Evolutionary conservation across 176 grass and related monocot species (phyloP).

Genomic region (Echinochloa phyllopogon): DNA sequence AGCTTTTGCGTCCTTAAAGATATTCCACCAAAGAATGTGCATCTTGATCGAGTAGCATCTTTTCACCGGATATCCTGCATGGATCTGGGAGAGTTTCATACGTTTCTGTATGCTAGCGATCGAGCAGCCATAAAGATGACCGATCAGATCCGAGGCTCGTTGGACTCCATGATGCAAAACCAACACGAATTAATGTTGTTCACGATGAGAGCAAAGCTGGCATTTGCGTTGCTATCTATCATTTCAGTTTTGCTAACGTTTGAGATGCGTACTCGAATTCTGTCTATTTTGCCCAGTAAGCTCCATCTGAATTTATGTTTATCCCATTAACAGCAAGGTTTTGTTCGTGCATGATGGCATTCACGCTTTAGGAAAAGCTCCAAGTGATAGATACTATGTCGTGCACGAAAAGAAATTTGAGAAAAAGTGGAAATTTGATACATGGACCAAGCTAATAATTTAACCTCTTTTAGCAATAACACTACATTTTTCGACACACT

Average conservation of each 20-base stretch:
- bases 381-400: conserved; percentile 25
- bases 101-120: conserved; percentile 36
- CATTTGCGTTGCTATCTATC: neutral
- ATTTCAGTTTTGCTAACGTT: neutral
- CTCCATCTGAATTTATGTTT: neutral
- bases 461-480: conserved; percentile 28
- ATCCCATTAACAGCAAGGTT: neutral
- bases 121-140: neutral
- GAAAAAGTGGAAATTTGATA: neutral
- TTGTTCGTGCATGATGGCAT: neutral
- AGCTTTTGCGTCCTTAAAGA: conserved; percentile 16
- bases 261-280: neutral
- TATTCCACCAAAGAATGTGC: conserved; percentile 25
- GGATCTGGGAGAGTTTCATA: conserved; percentile 42
- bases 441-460: conserved; percentile 47
- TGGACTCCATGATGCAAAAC: conserved; percentile 7
- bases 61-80: conserved; percentile 5
- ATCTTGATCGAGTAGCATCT: conserved; percentile 12
- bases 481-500: neutral
- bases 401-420: conserved; percentile 42
- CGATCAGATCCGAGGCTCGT: neutral
- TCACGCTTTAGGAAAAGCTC: conserved; percentile 9
- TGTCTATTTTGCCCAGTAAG: neutral
- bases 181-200: neutral
- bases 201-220: neutral